These are phyloP conservation scores for Hyaloperonospora arabidopsidis DNA, from an alignment of 352 stramenopile species.

Conservation along the genomic window DNA sequence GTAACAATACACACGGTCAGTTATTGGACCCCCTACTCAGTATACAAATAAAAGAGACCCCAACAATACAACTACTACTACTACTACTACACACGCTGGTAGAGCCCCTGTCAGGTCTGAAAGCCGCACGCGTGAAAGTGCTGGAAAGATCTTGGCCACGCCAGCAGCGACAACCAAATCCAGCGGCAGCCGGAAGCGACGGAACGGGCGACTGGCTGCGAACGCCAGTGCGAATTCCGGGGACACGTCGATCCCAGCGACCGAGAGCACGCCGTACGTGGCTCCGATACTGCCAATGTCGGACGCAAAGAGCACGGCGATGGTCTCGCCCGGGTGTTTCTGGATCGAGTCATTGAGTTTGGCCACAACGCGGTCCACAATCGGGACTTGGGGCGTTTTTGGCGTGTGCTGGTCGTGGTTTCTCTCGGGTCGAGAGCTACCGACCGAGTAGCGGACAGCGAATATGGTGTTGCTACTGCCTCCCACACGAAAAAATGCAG, in stretches of 20 bases:
- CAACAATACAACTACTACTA: no score
- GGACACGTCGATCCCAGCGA: constrained; percentile 63
- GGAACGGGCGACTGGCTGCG: constrained; percentile 73
- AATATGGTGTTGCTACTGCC: neutral
- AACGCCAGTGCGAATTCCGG: constrained; percentile 83
- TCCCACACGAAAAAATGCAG: neutral
- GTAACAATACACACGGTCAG: no score
- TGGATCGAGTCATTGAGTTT: constrained; percentile 76
- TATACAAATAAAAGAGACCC: no score
- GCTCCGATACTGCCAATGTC: constrained; percentile 75
- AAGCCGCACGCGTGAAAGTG: constrained; percentile 59
- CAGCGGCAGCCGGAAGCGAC: constrained; percentile 66
- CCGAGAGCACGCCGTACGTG: constrained; percentile 65
- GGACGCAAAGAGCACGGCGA: constrained; percentile 69
- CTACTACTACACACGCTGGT: constrained; percentile 34
- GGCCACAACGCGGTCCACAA: constrained; percentile 62
- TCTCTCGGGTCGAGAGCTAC: constrained; percentile 7
- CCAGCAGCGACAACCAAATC: constrained; percentile 59
- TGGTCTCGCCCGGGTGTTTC: constrained; percentile 60
- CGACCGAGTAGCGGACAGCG: constrained; percentile 2
- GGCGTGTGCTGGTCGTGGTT: neutral
- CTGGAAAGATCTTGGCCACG: constrained; percentile 66
- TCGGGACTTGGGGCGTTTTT: constrained; percentile 6
- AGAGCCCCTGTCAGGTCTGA: constrained; percentile 55
- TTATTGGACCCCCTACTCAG: no score